Base-by-base conservation (phyloP, 2,329 filamentous ascomycete genomes). In the Fusarium albosuccineum region DNA sequence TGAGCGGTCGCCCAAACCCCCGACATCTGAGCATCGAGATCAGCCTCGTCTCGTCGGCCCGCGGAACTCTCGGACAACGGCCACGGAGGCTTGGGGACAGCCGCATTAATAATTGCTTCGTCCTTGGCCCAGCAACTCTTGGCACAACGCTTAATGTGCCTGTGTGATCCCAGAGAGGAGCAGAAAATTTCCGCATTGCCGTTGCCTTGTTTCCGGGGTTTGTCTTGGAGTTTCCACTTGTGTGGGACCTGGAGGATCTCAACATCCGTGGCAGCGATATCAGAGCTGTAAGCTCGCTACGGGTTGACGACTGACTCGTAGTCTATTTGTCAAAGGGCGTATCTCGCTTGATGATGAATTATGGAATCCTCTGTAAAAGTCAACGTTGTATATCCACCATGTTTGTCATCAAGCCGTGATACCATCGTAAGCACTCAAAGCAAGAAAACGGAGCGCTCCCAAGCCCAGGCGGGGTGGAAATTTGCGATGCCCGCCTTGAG, bases 21-120 rank as follows among this genome's bases (percentile, higher is more conserved):
- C 36, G 48, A 11, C 33, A 22, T 51, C n/a, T 14, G 13, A 34
- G 16, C 27, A 42, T 53, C 37, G 16, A 13, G 50, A 29, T 37
- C 50, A 42, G 27, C 50, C 26, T 53, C 50, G 27, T 53, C 17
- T 11, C 36, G 13, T 29, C 46, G 22, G 33, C n/a, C 10, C 22
- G 39, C 59, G 59, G 62, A 62, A 52, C 42, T 55, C 57, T 59
- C 54, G 54, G 59, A 56, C 48, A 36, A 17, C 34, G 34, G 33
- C 34, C 48, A 51, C 48, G 39, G 45, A 50, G n/a, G 49, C 27
- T 29, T 34, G 50, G 49, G 40, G 41, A 53, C 34, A n/a, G 42
- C 26, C 22, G 27, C 22, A 60, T 57, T 52, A 33, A 64, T 61
- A 41, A 57, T 39, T 51, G 48, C 22, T 17, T 36, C 14, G 37